Conservation (phyloP, 148 eudicot species). For the Silene uniflora region DNA sequence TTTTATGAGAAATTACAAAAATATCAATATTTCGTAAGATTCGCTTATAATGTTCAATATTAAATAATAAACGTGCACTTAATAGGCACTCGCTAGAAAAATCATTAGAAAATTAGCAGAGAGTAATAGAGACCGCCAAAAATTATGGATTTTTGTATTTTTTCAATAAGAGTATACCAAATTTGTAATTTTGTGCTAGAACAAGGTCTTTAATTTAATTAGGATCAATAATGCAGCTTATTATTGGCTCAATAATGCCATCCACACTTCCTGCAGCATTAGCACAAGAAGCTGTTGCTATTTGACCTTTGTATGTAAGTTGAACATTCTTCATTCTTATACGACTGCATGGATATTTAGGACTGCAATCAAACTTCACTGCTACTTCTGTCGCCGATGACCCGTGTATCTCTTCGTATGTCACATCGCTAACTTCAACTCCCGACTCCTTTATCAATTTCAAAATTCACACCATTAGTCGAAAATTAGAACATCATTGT, state of each 20-base stretch:
- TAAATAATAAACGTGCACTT: no score
- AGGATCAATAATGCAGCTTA: constrained; percentile 25
- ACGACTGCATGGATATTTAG: constrained; percentile 28
- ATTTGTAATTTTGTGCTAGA: background rate
- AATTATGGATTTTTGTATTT: background rate
- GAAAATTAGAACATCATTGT: background rate
- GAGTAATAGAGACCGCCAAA: background rate
- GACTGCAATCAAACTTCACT: constrained; percentile 50
- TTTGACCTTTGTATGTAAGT: constrained; percentile 26
- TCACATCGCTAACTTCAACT: constrained; percentile 35
- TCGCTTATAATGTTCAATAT: no score
- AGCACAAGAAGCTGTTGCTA: constrained; percentile 29
- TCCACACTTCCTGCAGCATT: constrained; percentile 34
- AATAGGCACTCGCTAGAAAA: no score
- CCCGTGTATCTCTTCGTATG: constrained; percentile 47
- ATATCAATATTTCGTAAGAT: no score
- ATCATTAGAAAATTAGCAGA: no score
- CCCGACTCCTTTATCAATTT: constrained; percentile 35
- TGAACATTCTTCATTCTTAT: constrained; percentile 34
- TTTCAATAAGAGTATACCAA: no score
- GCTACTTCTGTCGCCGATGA: constrained; percentile 47
- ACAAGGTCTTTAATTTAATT: background rate
- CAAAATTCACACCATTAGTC: background rate
- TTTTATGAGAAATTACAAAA: no score
- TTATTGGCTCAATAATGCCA: constrained; percentile 35